phyloP scores from a whole-genome alignment of 768 basidiomycete species.

The Pulveroboletus sp. region DNA sequence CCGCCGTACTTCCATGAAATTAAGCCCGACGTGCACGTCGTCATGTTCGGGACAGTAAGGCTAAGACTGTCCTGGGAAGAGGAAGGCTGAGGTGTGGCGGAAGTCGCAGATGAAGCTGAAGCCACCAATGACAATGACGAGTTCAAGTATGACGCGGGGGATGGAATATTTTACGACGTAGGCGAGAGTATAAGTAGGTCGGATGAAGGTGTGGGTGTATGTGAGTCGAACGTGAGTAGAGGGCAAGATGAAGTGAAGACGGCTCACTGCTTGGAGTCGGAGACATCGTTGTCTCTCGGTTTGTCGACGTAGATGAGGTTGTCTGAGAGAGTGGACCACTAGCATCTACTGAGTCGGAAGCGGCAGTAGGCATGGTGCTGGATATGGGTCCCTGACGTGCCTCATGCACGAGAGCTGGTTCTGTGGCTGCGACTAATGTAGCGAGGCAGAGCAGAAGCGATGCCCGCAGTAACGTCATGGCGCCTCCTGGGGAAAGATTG shows the following conservation, averaged over 20 bases:
- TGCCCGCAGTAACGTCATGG: constrained; percentile 12
- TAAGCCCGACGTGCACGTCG: constrained; percentile 30
- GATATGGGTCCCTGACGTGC: constrained; percentile 19
- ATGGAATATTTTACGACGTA: neutral
- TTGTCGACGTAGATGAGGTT: constrained; percentile 3
- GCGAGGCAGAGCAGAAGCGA: constrained; percentile 1
- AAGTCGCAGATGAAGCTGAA: constrained; percentile 8
- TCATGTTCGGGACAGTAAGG: constrained; percentile 30
- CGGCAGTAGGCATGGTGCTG: neutral
- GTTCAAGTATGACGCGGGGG: no score
- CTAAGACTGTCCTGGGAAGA: constrained; percentile 14
- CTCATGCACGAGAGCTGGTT: constrained; percentile 15
- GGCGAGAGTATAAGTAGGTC: neutral
- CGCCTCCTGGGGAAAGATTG: constrained; percentile 1
- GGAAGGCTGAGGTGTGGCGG: constrained; percentile 14
- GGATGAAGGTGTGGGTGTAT: neutral
- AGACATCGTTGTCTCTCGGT: constrained; percentile 7
- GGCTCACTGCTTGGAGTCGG: constrained; percentile 15
- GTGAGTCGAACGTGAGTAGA: constrained; percentile 7
- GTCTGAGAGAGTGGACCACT: constrained; percentile 9
- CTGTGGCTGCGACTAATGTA: constrained; percentile 15
- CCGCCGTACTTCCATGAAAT: constrained; percentile 42
- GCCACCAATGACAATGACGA: constrained; percentile 6
- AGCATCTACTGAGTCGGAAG: neutral
- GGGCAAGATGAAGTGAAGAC: constrained; percentile 1